Evolutionary conservation across 495 filamentous ascomycete species (phyloP), one percentile per base, ranked within the genome.

Genomic region (Aspergillus affinis): DNA sequence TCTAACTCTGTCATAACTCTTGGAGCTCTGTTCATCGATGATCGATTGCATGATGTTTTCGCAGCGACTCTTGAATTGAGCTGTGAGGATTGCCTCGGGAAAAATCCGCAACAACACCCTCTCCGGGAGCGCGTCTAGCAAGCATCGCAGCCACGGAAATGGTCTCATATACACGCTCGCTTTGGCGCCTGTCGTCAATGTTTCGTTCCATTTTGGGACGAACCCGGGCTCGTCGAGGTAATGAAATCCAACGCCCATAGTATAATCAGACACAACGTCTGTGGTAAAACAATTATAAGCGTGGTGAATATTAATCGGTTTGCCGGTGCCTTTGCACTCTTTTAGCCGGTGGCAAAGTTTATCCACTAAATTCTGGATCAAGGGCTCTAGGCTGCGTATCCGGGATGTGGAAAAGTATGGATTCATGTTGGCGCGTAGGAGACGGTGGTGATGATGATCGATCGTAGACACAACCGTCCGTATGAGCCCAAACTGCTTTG

Each of bases 241-340:
- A 56, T 70, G 62, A 27, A 62, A 70, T 13, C 62, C 67, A 13
- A 57, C 59, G 1, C 68, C 68, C 67, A 72, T 68, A 20, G 65
- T 63, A 49, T 79, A 79, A 32, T 78, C 70, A n/a, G 65, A 69
- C 6, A 81, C 69, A 4, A 80, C 72, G 46, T 81, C 78, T 0
- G 69, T 75, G 6, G 78, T 67, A 50, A 70, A 78, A 10, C 65
- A 68, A 47, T 65, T 69, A 30, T 70, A 75, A 0, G 74, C 74
- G 58, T 77, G 65, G 46, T 73, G 65, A 2, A 81, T 49, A 44
- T 69, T 69, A 18, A 80, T 32, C 0, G 70, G 66, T 12, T 54
- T 52, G 0, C 67, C 54, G n/a, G 60, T 65, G 12, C 63, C 65
- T 36, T 63, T 62, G 57, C 63, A 73, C 0, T 74, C 67, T 18